Evolutionary conservation across 345 rosid genomes (phyloP), one percentile per base, ranked within the genome.

Genomic region (Moricandia arvensis): DNA sequence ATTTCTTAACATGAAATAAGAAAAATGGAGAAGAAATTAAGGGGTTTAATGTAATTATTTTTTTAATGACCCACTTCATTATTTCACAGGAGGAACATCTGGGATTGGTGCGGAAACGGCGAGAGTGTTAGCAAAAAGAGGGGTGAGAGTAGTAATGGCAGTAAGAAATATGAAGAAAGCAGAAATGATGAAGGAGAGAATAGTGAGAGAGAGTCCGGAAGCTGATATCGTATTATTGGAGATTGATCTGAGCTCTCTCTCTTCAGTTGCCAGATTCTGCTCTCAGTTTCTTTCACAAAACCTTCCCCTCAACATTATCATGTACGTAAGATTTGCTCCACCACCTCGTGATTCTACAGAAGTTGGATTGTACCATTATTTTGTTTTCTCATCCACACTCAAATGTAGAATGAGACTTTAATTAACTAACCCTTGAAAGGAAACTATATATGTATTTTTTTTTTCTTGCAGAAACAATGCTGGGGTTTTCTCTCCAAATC

Each of bases 51-150:
- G 63, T 55, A 57, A 5, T 27, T 11, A 6, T 26, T 29, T 30
- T 59, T 30, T 13, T 13, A 59, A 61, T 33, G 26, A 15, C 5
- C 5, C 13, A 16, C 21, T 16, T 34, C 45, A 17, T 47, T 62
- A 62, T 66, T 33, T 26, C 61, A 41, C 73, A 94, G 98, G 98
- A 79, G 97, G 93, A 2, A 90, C 97, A 7, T 94, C 98, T 6
- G 98, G 98, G 0, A 91, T 94, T 31, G 98, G 98, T 72, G 89
- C 85, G 3, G 98, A 94, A 76, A 94, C 97, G 1, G 93, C 93
- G 1, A 91, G 90, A 72, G 95, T 89, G 9, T 69, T 94, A 26
- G 97, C 95, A 3, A 90, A 86, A 81, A 90, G 89, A 82, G 97
- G 98, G 9, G 86, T 89, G 71, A 80, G 95, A 79, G 54, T 90